phyloP scores from a whole-genome alignment of 2,329 filamentous ascomycete species.

The Aspergillus novoparasiticus region DNA sequence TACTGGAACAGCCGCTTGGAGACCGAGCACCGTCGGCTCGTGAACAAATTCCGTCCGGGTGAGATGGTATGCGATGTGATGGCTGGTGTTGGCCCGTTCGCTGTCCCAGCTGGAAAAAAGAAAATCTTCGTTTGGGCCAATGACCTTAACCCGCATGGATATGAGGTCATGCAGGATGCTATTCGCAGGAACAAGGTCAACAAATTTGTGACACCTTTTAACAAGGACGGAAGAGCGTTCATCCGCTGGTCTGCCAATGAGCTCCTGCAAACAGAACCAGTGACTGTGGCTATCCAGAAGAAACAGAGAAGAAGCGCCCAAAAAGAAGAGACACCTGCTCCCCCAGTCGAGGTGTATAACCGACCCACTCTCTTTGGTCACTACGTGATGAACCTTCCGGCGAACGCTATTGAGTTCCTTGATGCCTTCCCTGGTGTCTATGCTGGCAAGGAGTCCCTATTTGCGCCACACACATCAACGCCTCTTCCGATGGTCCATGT shows the following conservation, averaged over 20 bases:
- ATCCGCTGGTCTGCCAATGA: slow-evolving; percentile 69
- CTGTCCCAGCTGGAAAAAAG: slow-evolving; percentile 85
- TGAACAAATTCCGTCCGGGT: slow-evolving; percentile 74
- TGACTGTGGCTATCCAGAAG: slow-evolving; percentile 54
- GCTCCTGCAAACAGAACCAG: slow-evolving; percentile 50
- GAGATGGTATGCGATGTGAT: slow-evolving; percentile 95
- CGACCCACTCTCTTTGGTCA: slow-evolving; percentile 77
- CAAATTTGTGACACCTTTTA: slow-evolving; percentile 75
- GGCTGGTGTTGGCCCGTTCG: slow-evolving; percentile 96
- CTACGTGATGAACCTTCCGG: slow-evolving; percentile 97
- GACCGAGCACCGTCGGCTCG: slow-evolving; percentile 81
- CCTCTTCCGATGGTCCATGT: slow-evolving; percentile 82
- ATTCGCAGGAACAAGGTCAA: slow-evolving; percentile 77
- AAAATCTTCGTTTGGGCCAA: slow-evolving; percentile 94
- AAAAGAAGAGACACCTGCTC: slow-evolving; percentile 33
- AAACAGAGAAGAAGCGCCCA: slow-evolving; percentile 23
- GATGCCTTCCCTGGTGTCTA: slow-evolving; percentile 78
- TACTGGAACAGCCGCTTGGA: slow-evolving; percentile 97
- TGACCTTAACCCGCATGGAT: slow-evolving; percentile 92
- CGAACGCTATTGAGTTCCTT: slow-evolving; percentile 83
- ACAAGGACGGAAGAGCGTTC: slow-evolving; percentile 79
- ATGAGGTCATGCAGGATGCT: slow-evolving; percentile 69
- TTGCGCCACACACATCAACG: slow-evolving; percentile 60
- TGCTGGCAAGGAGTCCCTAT: slow-evolving; percentile 67
- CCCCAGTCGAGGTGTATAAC: slow-evolving; percentile 29